Conservation (phyloP, 1,284 basidiomycete species). For the Trametes polyzona region DNA sequence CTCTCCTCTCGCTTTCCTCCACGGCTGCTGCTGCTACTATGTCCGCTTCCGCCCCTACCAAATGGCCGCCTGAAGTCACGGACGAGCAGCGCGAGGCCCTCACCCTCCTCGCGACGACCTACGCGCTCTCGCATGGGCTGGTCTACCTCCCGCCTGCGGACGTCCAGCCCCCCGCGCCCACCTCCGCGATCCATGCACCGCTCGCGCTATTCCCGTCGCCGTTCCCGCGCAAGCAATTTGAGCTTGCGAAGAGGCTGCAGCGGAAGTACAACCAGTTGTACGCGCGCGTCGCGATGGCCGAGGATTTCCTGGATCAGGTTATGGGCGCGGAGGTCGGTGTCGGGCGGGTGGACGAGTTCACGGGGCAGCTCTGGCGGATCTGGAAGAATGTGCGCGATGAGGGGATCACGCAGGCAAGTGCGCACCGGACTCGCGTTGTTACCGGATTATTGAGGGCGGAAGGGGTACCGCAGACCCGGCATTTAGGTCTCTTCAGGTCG, state of each 20-base stretch:
- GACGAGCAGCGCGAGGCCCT: slow-evolving; percentile 61
- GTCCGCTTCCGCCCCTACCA: slow-evolving; percentile 6
- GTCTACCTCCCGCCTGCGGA: slow-evolving; percentile 73
- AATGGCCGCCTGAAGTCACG: slow-evolving; percentile 78
- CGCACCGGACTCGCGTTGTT: background rate
- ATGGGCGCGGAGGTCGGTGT: slow-evolving; percentile 82
- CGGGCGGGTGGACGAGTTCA: slow-evolving; percentile 86
- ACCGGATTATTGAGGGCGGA: too few relatives aligned
- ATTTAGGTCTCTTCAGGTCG: slow-evolving; percentile 93
- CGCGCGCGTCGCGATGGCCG: slow-evolving; percentile 81
- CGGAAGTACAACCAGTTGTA: slow-evolving; percentile 86
- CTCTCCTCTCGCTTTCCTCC: background rate
- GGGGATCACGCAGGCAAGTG: slow-evolving; percentile 48
- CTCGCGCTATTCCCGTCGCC: slow-evolving; percentile 88
- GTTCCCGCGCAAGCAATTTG: slow-evolving; percentile 78
- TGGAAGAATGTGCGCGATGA: slow-evolving; percentile 80
- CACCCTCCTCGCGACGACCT: slow-evolving; percentile 74
- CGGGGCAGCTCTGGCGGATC: slow-evolving; percentile 82
- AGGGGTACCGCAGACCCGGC: slow-evolving; percentile 66
- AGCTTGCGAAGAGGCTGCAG: slow-evolving; percentile 72
- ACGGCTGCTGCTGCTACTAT: slow-evolving; percentile 2
- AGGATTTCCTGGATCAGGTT: slow-evolving; percentile 78
- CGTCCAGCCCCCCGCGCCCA: slow-evolving; percentile 56
- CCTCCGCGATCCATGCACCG: slow-evolving; percentile 86
- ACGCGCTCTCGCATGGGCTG: slow-evolving; percentile 85